Evolutionary conservation across 2,329 filamentous ascomycete genomes (phyloP), one percentile per base, ranked within the genome.

Genomic region (Apiospora aurea): DNA sequence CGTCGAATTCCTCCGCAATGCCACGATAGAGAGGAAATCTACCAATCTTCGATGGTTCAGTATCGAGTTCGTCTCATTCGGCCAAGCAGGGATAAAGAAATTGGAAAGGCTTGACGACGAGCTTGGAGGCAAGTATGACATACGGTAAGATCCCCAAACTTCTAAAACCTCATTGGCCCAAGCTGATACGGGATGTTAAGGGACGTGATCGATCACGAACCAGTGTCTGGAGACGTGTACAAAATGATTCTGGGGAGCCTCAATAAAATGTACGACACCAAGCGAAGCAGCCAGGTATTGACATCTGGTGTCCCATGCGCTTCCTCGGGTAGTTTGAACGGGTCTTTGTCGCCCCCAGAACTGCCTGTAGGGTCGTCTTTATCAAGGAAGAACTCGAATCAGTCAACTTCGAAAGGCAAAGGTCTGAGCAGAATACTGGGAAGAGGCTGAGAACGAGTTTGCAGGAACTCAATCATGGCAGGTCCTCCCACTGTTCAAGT

Each of bases 161-260:
- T n/a, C n/a, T n/a, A n/a, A n/a, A n/a, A n/a, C n/a, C n/a, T n/a
- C n/a, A n/a, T n/a, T n/a, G n/a, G n/a, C n/a, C n/a, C n/a, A n/a
- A n/a, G n/a, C n/a, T n/a, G n/a, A n/a, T n/a, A n/a, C n/a, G n/a
- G n/a, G n/a, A n/a, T n/a, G n/a, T n/a, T n/a, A n/a, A n/a, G 78
- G 2, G 79, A 80, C 53, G 70, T 80, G 34, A 77, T 80, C 26
- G 79, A 80, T 46, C 77, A 75, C 0, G 78, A 80, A 34, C 76
- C 70, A 8, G 74, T 75, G 0, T 51, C 69, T 1, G 77, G 77
- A 0, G 76, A 81, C 51, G 71, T 80, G 16, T 77, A 80, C 34
- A 81, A 80, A 57, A 80, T 80, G 78, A 76, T 80, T 16, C 70
- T 80, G 2, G 78, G 78, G 11, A 80, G 78, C 41, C 16, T 72